Evolutionary conservation across 371 early-diverging fungal genomes (phyloP), one percentile per base, ranked within the genome.

Genomic region (Apophysomyces elegans): DNA sequence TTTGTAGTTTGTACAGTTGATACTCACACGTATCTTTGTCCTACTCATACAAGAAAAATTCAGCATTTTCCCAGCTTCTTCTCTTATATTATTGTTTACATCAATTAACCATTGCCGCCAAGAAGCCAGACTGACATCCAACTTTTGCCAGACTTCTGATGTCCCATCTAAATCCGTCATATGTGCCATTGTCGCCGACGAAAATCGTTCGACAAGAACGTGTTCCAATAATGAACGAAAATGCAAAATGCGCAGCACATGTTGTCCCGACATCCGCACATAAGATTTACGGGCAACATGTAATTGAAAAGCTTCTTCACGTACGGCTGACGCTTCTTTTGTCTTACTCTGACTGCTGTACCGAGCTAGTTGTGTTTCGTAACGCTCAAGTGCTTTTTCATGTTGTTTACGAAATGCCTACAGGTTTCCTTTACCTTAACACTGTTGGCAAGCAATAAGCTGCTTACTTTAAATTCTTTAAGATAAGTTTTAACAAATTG

Each of bases 301-400:
- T 46, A 91, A 74, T 46, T 85, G 78, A 57, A 88, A 90, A 1
- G 90, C 90, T 47, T 92, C 90, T 76, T 92, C 92, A 37, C 86
- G 74, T 43, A 90, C 68, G 6, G 89, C 89, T 13, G 84, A 85
- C 9, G 88, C 77, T 64, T 92, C 93, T 59, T 91, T 91, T 35
- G 86, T 73, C 39, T 88, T 85, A 41, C 85, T 86, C 56, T 86
- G 82, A 21, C 26, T 54, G 2, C 77, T 76, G 64, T 90, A 90
- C 68, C 82, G 85, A 37, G 73, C 68, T 7, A 89, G 67, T 38
- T 89, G 88, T 32, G 80, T 68, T 63, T 92, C 93, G 68, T 90
- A 91, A 59, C 79, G 75, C 58, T 91, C 90, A 58, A 86, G 65
- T 14, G 79, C 74, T 47, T 84, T 83, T 66, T 90, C 90, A 65